Evolutionary conservation across 306 rosid species (phyloP).

Genomic region (Styphnolobium japonicum): DNA sequence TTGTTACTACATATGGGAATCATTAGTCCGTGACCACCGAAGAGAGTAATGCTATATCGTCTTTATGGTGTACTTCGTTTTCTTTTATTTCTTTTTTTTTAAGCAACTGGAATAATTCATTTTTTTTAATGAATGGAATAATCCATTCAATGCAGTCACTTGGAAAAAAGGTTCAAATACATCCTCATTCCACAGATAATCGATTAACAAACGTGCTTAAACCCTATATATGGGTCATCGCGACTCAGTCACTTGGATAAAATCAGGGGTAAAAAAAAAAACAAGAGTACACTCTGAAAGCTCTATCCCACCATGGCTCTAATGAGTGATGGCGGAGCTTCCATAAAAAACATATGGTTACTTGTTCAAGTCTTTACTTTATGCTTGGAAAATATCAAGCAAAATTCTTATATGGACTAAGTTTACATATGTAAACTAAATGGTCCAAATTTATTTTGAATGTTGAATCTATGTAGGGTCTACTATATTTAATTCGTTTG

Average conservation of each 20-base stretch:
- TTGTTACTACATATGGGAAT: constrained; percentile 33
- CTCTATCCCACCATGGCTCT: not conserved
- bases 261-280: not conserved
- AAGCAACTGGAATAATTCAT: no score
- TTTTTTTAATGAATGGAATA: no score
- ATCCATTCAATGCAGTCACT: no score
- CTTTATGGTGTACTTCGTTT: not conserved
- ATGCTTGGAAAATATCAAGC: not conserved
- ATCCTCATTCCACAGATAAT: not conserved
- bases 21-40: constrained; percentile 43
- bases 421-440: no score
- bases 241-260: not conserved
- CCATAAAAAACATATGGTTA: not conserved
- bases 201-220: not conserved
- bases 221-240: not conserved
- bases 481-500: no score
- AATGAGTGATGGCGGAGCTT: not conserved
- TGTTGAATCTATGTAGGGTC: no score
- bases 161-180: not conserved
- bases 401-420: no score
- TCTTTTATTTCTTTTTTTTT: not conserved
- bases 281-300: no score
- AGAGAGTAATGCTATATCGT: constrained; percentile 2
- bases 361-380: not conserved
- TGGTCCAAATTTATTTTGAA: no score